phyloP scores from a whole-genome alignment of 768 basidiomycete genomes.

The Auricularia heimuer region DNA sequence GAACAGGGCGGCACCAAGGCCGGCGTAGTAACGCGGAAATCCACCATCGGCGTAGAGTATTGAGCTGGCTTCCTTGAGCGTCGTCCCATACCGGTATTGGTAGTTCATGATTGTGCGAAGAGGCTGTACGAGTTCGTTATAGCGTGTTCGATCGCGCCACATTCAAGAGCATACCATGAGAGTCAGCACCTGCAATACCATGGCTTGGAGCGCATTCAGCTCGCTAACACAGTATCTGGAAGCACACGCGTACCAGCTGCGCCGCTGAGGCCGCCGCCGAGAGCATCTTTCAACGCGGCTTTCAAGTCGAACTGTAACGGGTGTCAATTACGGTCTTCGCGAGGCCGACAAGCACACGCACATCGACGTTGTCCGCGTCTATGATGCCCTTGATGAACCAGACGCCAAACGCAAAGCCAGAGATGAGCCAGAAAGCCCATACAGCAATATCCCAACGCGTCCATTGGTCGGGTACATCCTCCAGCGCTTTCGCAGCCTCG shows the following conservation, averaged over 20 bases:
- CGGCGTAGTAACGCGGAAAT: conserved; percentile 78
- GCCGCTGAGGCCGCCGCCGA: conserved; percentile 86
- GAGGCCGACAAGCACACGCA: conserved; percentile 22
- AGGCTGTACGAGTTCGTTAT: conserved; percentile 38
- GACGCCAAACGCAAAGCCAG: not conserved
- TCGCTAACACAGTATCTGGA: conserved; percentile 4
- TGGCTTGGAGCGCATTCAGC: conserved; percentile 39
- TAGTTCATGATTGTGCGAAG: conserved; percentile 98
- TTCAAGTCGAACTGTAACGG: conserved; percentile 62
- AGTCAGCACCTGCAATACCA: conserved; percentile 87
- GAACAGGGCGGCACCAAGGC: conserved; percentile 73
- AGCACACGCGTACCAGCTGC: conserved; percentile 49
- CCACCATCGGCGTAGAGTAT: conserved; percentile 50
- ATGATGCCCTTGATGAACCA: conserved; percentile 59
- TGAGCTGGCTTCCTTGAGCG: conserved; percentile 1
- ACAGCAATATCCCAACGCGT: not conserved
- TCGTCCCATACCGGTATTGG: conserved; percentile 49
- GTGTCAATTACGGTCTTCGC: not conserved
- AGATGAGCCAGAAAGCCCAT: not conserved
- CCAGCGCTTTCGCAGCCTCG: not conserved
- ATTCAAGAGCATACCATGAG: conserved; percentile 46
- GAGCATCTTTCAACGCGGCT: conserved; percentile 67
- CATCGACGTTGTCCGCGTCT: conserved; percentile 57
- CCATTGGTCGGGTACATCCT: not conserved
- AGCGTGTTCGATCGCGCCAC: conserved; percentile 1